Percentiles rank a stretch among this genome's conserved stretches.
Evolutionary conservation across 768 basidiomycete species (phyloP).

Genomic region (Russula virescens): DNA sequence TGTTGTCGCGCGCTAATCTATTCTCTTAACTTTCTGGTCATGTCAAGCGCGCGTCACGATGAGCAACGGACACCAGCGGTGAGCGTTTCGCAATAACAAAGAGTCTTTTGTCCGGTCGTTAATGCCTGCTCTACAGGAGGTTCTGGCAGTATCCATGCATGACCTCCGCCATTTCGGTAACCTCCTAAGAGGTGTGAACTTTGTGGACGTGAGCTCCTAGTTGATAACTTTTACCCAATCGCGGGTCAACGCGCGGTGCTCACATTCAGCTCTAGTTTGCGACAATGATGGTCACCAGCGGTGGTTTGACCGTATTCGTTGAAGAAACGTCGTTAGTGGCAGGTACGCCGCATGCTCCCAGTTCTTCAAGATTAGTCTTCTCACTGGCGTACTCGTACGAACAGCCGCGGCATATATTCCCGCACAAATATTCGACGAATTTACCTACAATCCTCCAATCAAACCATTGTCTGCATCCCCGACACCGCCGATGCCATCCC

Average conservation of each 20-base stretch:
- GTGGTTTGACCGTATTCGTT: constrained; percentile 71
- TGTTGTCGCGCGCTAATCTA: not conserved
- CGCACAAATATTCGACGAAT: constrained; percentile 73
- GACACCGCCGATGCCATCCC: constrained; percentile 24
- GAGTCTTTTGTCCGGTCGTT: not conserved
- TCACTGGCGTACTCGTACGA: not conserved
- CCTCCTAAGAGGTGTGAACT: constrained; percentile 76
- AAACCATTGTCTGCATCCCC: constrained; percentile 25
- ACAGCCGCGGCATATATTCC: constrained; percentile 85
- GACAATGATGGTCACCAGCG: constrained; percentile 59
- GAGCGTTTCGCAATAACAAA: not conserved
- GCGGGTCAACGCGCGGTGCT: not conserved
- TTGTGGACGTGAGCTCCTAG: constrained; percentile 60
- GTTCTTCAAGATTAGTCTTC: not conserved
- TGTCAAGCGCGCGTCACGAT: not conserved
- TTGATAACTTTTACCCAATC: constrained; percentile 3
- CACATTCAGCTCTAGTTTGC: constrained; percentile 47
- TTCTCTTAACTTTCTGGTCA: not conserved
- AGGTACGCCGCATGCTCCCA: constrained; percentile 42
- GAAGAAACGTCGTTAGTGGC: constrained; percentile 81
- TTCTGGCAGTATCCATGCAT: constrained; percentile 66
- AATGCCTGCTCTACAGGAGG: constrained; percentile 29
- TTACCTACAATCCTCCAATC: constrained; percentile 49
- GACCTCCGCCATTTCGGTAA: constrained; percentile 79
- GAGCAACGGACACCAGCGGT: constrained; percentile 9